Conservation (phyloP, 768 basidiomycete genomes). For the Leccinum truebloodii region DNA sequence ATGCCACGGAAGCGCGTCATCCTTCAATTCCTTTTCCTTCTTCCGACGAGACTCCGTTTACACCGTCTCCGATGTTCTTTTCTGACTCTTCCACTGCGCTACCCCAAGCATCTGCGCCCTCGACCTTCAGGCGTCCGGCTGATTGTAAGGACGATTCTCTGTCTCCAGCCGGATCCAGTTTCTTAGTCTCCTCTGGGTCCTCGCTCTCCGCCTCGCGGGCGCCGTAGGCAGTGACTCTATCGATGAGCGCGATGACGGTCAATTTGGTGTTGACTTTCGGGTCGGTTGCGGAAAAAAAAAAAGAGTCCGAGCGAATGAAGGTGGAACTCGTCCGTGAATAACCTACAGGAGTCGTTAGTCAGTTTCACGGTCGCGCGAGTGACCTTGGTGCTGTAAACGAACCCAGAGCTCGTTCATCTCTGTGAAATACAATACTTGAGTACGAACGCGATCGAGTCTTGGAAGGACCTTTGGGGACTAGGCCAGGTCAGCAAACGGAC, state of each 20-base stretch:
- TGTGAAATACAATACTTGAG: too few relatives aligned
- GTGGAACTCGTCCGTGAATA: conserved; percentile 81
- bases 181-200: conserved; percentile 68
- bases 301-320: conserved; percentile 90
- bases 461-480: too few relatives aligned
- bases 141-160: conserved; percentile 52
- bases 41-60: conserved; percentile 22
- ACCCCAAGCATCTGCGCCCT: conserved; percentile 29
- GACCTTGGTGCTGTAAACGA: too few relatives aligned
- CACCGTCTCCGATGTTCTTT: conserved; percentile 3
- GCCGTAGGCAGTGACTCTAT: conserved; percentile 92
- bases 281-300: conserved; percentile 95
- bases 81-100: conserved; percentile 25
- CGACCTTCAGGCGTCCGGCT: conserved; percentile 13
- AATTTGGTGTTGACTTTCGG: conserved; percentile 99
- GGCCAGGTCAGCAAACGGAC: too few relatives aligned
- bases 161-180: conserved; percentile 65
- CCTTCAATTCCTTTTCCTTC: conserved; percentile 42
- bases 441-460: too few relatives aligned
- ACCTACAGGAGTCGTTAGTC: too few relatives aligned
- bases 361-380: too few relatives aligned
- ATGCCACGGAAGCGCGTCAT: conserved; percentile 79
- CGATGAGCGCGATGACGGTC: conserved; percentile 96
- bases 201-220: conserved; percentile 97
- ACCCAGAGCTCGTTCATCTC: too few relatives aligned